Evolutionary conservation across 345 rosid genomes (phyloP), one percentile per base, ranked within the genome.

Genomic region (Noccaea bulbosa): DNA sequence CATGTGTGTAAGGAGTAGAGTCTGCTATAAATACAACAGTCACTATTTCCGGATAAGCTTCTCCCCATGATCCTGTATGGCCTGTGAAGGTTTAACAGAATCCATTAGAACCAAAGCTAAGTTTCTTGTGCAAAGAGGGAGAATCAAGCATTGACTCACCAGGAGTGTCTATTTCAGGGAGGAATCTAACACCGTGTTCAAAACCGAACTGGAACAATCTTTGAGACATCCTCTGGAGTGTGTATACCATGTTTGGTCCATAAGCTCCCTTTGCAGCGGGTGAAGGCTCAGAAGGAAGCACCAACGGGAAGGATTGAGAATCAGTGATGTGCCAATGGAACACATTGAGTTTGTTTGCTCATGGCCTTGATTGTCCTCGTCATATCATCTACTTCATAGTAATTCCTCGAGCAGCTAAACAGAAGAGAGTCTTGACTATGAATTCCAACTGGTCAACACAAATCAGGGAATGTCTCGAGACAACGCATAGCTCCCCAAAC

Each of bases 261-360:
- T 90, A 90, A 50, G 98, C 70, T 4, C 97, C 98, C 61, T 86
- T 88, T 39, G 67, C 82, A 0, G 92, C 87, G 20, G 90, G 93
- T 53, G 73, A 70, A 7, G 96, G 97, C 78, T 88, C 96, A 10
- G 88, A 90, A 10, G 93, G 96, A 61, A 93, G 60, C 63, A 88
- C 60, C 49, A 93, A 30, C 0, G 98, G 97, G 52, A 93, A 93
- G 3, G 97, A 90, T 0, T 93, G 97, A 0, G 98, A 88, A 64
- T 87, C 98, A 0, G 89, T 87, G 8, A 93, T 80, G 35, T 93
- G 98, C 98, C 97, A 90, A 24, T 93, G 98, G 37, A 93, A 93
- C 72, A 88, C 97, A 74, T 88, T 93, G 56, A 90, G 80, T 76
- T 93, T 93, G 72, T 93, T 93, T 7, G 76, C 77, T 83, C 93